Evolutionary conservation across 768 basidiomycete species (phyloP), one percentile per base, ranked within the genome.

Genomic region (Holtermannia corniformis): DNA sequence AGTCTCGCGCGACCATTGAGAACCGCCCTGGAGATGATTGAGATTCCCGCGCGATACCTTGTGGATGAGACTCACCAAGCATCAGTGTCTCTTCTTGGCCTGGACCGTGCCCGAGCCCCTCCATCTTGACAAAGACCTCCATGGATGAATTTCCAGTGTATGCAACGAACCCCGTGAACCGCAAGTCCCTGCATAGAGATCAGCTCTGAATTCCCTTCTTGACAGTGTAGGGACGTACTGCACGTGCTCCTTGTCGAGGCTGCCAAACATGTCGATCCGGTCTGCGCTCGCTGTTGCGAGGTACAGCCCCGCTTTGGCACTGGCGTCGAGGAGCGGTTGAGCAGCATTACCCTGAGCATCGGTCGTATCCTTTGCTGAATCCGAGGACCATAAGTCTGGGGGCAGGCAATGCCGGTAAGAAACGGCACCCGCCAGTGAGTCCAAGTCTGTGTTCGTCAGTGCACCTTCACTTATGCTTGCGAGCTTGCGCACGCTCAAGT

Each of bases 91-190:
- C 77, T 16, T 45, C 47, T n/a, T 27, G 19, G 24, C 5, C 49
- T 23, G 2, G 28, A 19, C 13, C 23, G 12, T n/a, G 47, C 28
- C 76, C 76, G 24, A 82, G 70, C 2, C 76, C 80, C 65, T 88
- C 85, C 83, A 89, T 85, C 67, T 84, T 85, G 41, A 91, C 83
- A 3, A 81, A 84, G n/a, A 89, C 81, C 65, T 89, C 86, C 81
- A 89, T 85, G 0, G 84, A 86, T 51, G 82, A 84, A 44, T 67
- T 75, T 0, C 86, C 87, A 0, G 83, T 83, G 59, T 83, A 84
- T 27, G 87, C 82, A 19, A 89, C 86, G 62, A 88, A 86, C 0
- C 87, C 87, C 32, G 83, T 83, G 27, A 88, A 73, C 23, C 84
- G 77, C 21, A 88, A 76, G 65, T 89, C 86, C 23, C 67, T 68